A percentile compares a stretch with the other conserved stretches of the same genome.
Evolutionary conservation across 2,329 filamentous ascomycete species (phyloP).

Genomic region (Clarireedia paspali): DNA sequence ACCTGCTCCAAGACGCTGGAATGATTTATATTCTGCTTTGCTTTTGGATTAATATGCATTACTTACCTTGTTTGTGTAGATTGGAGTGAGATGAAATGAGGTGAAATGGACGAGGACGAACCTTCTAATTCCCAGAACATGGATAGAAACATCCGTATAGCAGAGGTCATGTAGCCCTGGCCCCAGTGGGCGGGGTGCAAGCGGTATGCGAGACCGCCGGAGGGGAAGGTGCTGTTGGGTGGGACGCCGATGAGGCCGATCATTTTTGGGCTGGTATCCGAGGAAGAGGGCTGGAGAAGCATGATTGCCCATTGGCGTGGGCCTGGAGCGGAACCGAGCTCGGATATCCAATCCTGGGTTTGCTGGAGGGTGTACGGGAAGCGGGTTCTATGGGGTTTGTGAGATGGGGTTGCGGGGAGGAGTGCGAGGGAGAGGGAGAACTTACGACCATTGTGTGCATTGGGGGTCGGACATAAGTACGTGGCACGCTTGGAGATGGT

Average conservation of each 20-base stretch:
- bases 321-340: not conserved
- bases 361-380: not conserved
- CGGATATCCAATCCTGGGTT: not conserved
- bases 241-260: constrained; percentile 1
- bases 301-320: not conserved
- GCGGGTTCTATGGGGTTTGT: not conserved
- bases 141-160: constrained; percentile 10
- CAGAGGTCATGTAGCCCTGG: constrained; percentile 15
- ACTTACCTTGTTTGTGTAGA: not conserved
- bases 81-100: not conserved
- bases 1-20: not conserved
- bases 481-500: not conserved
- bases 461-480: not conserved
- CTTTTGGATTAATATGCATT: not conserved
- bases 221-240: not conserved
- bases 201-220: constrained; percentile 14
- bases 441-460: not conserved
- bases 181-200: constrained; percentile 13
- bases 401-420: not conserved
- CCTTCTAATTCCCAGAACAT: constrained; percentile 4
- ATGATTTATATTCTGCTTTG: not conserved
- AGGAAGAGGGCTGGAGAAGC: too few relatives aligned
- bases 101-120: not conserved
- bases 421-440: not conserved
- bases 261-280: constrained; percentile 2